A percentile compares a stretch with the other conserved stretches of the same genome.
phyloP scores from a whole-genome alignment of 164 flowering plant genomes.

The Stephania cephalantha region DNA sequence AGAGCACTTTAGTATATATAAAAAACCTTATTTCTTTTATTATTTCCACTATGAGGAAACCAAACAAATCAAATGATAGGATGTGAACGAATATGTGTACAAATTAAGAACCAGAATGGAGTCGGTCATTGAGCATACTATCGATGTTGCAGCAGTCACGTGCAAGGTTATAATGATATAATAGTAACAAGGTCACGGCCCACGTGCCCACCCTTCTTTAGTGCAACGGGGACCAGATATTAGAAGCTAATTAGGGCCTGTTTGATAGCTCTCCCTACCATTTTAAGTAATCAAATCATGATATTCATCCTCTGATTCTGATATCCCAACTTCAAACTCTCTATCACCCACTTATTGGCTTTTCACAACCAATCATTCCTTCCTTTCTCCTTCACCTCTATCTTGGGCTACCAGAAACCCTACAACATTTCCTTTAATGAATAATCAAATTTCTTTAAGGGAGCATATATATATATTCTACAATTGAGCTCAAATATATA shows the following conservation, averaged over 20 bases:
- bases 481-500: no score
- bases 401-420: no score
- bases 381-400: neutral
- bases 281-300: neutral
- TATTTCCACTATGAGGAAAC: no score
- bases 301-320: constrained; percentile 1
- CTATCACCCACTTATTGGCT: neutral
- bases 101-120: no score
- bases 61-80: neutral
- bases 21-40: no score
- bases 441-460: no score
- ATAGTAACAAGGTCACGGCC: neutral
- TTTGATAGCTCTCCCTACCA: neutral
- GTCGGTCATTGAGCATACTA: neutral
- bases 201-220: neutral
- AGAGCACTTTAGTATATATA: no score
- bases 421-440: no score
- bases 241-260: neutral
- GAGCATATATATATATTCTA: no score
- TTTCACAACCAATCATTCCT: neutral
- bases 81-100: neutral
- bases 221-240: neutral
- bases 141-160: neutral
- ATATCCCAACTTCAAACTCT: neutral
- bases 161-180: neutral